Evolutionary conservation across 2,329 filamentous ascomycete genomes (phyloP), one percentile per base, ranked within the genome.

Genomic region (Sclerotinia sclerotiorum): DNA sequence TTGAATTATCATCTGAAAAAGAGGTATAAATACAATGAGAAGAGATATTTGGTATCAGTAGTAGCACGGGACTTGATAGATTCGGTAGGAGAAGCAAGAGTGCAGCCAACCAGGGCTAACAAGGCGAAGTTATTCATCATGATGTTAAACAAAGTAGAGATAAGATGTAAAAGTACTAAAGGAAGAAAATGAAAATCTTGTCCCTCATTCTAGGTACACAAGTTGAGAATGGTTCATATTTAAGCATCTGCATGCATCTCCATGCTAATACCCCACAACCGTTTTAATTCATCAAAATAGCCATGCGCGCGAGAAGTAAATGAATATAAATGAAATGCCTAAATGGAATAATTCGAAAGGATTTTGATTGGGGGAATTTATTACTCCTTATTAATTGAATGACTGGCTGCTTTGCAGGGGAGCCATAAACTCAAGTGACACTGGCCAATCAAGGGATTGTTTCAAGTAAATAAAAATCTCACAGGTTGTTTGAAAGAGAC

Each of bases 91-190:
- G 62, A 65, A 65, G 62, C 62, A 24, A 65, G 46, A 21, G 32
- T 65, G 62, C 24, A 65, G 62, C 62, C 62, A 54, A 55, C 35
- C 32, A 65, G 49, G 51, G 62, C 62, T n/a, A 67, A 67, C 15
- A 58, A 51, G 32, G 64, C 44, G 51, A 58, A 44, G 54, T 8
- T 42, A 35, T 52, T 49, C 56, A 60, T 46, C 39, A 32, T 32
- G 24, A 60, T 21, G 56, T 46, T 46, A 60, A 29, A 32, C 24
- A 60, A 46, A 60, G 42, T 60, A 46, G 7, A 46, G 57, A 46
- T 60, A 24, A 21, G 10, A 21, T 46, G 8, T 13, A 29, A 60
- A 60, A 46, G 5, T 1, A 46, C 24, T 13, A 60, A 29, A 4
- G 24, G 5, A 44, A 58, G 29, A 13, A 29, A 60, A 46, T 8